Base-by-base conservation (phyloP, 768 basidiomycete species). In the Russula dissimulans region DNA sequence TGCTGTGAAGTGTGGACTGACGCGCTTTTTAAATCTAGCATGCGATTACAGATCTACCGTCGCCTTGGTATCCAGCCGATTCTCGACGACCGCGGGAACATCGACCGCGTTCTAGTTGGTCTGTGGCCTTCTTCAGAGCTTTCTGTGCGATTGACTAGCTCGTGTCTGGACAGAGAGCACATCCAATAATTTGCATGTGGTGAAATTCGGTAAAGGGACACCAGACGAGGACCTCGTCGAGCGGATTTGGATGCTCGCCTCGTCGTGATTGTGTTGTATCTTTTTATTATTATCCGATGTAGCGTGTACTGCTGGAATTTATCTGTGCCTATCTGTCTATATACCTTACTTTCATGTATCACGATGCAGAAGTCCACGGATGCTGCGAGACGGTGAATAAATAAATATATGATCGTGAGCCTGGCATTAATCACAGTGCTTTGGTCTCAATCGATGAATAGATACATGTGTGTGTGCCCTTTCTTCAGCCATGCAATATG, bases 31-130 rank as follows among this genome's bases (percentile, higher is more conserved):
- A 12, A n/a, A 3, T 49, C 62, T 26, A 91, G 89, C 44, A 67
- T 91, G 54, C 81, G 88, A 50, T 68, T 90, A 26, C 80, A 80
- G 64, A 73, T 91, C 61, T 89, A 81, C 71, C 86, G 82, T 67
- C 82, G 81, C 9, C 71, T 91, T 43, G 89, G 89, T 17, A 86
- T 91, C 62, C 81, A 86, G 53, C 82, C 87, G 4, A 72, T 90
- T 44, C 61, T 81, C 17, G 79, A 82, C 59, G 79, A 80, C 57
- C 70, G 79, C 44, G 81, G 81, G 0, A 69, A 71, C 15, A 66
- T 81, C 31, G 65, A 70, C 12, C 89, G 85, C 67, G 81, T 90
- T 73, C 79, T 91, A 66, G 76, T 91, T 65, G 76, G 87, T 89
- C 68, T 69, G 87, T 81, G 17, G 22, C 32, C 42, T 46, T 18